Base-by-base conservation (phyloP, 164 flowering plant species). In the Liriodendron chinense region DNA sequence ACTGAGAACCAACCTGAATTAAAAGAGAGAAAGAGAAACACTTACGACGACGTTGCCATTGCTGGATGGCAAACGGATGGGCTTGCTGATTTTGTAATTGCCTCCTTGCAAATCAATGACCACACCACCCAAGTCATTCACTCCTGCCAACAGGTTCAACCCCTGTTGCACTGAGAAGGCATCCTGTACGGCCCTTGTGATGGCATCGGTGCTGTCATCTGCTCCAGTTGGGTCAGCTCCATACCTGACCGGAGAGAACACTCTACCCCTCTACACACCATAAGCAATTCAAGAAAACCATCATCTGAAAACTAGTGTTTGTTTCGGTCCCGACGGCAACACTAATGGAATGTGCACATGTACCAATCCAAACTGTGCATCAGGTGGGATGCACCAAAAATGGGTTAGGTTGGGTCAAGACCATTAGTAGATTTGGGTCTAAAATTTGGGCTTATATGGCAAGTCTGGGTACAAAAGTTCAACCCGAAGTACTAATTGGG, bases 31-130 rank as follows among this genome's bases (percentile, higher is more conserved):
- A 5, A 34, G 43, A 34, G 43, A 34, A 5, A 34, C 0, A 57
- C 62, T 57, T 57, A 57, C 62, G 5, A 57, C 62, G 3, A 57
- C 62, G 8, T 57, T 57, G 18, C 62, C 82, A 64, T 74, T 81
- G 25, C 81, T 3, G 25, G 75, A 50, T 47, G 90, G 86, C 47
- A 87, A 78, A 2, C 74, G 59, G 9, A 87, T 68, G 5, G 90
- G 90, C 26, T 80, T 82, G 72, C 68, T 64, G 78, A 87, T 83
- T 22, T 47, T 78, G 75, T 80, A 87, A 10, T 57, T 57, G 62
- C 62, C 62, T 57, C 62, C 62, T 57, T 57, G 62, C 5, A 57
- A 57, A 57, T 57, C 62, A 9, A 57, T 18, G 20, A 57, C 62
- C 14, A 57, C 62, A 57, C 62, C 62, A 13, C 62, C 62, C 20